Evolutionary conservation across 1,284 basidiomycete genomes (phyloP), one percentile per base, ranked within the genome.

Genomic region (Pseudozyma thailandica): DNA sequence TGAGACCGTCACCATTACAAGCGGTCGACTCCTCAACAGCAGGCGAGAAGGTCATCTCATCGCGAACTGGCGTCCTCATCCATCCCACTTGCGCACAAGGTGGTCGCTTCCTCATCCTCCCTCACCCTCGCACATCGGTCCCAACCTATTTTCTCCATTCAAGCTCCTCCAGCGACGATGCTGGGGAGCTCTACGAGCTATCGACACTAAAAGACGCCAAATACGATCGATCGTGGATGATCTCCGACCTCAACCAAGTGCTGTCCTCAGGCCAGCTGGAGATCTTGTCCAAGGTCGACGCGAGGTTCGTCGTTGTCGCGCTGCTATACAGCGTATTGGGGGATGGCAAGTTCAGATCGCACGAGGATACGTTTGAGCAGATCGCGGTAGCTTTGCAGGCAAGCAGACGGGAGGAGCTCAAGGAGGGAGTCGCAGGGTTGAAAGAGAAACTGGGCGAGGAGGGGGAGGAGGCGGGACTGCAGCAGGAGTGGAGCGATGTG

Each of bases 291-390:
- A 48, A 27, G 0, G 28, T 64, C 1, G 68, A 71, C 26, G 53
- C 37, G 20, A 35, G 61, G 13, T 71, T 71, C 15, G n/a, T 71
- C 7, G 43, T 64, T 16, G 25, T 61, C 3, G 47, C 57, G 26
- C 18, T 60, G 16, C 35, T 71, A 3, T 38, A 60, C 25, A 28
- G 26, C 12, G 44, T 27, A 7, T 12, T 62, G 33, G 59, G 35
- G 1, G 55, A 55, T 47, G 56, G 49, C 2, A 56, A 59, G 38
- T 71, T 53, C 26, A 44, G 61, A 12, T 50, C 52, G n/a, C 18
- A 27, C 12, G 68, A 71, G 20, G 68, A 71, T 35, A 45, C 50
- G 30, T 71, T 71, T 45, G 68, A 71, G 27, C 57, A 71, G 28
- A 44, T 59, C 0, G 57, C 68, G 1, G 21, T 51, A 15, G 45